phyloP scores from a whole-genome alignment of 2,329 filamentous ascomycete species.

The Botrytis elliptica region DNA sequence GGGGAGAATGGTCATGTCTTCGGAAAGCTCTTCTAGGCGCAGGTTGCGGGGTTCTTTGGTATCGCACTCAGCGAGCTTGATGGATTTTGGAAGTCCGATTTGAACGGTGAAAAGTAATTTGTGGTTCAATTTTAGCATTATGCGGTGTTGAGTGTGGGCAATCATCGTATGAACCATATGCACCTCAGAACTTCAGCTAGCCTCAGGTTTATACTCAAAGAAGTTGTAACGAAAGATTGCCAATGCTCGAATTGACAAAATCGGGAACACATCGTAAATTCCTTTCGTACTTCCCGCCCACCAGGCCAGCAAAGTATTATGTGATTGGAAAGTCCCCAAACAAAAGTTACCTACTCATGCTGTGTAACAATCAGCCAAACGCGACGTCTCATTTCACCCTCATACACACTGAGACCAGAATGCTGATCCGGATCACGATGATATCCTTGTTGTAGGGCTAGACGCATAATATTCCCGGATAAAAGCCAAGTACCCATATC shows the following conservation, averaged over 20 bases:
- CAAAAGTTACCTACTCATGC: slow-evolving; percentile 46
- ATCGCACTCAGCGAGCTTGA: slow-evolving; percentile 62
- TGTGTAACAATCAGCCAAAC: slow-evolving; percentile 55
- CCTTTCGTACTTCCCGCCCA: neutral
- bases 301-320: neutral
- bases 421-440: slow-evolving; percentile 56
- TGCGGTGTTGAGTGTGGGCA: neutral
- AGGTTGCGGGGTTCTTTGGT: slow-evolving; percentile 62
- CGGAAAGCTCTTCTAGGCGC: slow-evolving; percentile 63
- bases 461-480: slow-evolving; percentile 49
- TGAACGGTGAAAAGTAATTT: slow-evolving; percentile 61
- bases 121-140: neutral
- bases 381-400: slow-evolving; percentile 62
- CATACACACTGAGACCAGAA: slow-evolving; percentile 50
- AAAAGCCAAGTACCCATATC: slow-evolving; percentile 57
- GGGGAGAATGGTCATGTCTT: slow-evolving; percentile 55
- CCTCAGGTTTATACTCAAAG: neutral
- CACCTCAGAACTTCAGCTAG: neutral
- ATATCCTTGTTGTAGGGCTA: slow-evolving; percentile 59
- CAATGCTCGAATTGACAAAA: neutral
- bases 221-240: neutral
- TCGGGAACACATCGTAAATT: neutral
- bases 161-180: neutral
- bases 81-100: slow-evolving; percentile 64
- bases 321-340: neutral